Base-by-base conservation (phyloP, 805 yeast species). In the Isabelozyma rhagii region DNA sequence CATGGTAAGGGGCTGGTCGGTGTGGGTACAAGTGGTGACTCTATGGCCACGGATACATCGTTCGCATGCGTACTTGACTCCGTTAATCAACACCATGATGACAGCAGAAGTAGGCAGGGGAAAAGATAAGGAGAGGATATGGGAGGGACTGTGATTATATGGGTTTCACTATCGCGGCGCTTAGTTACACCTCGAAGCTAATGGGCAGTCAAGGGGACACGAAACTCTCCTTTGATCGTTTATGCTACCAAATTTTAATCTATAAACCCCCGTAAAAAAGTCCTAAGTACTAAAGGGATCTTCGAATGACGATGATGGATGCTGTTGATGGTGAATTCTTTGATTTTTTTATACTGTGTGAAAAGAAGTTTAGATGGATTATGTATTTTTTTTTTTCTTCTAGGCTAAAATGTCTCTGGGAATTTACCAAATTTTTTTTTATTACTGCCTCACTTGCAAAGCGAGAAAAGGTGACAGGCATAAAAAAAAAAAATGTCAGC, bases 31-130 rank as follows among this genome's bases (percentile, higher is more conserved):
- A 2, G 96, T 83, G 1, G 97, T 88, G 43, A 93, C 99, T 47
- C 99, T 76, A 63, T 94, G 99, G 42, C 99, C 99, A 52, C 99
- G 79, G 45, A 94, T 92, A 68, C 99, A 93, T 52, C 97, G 75
- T 58, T 91, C 96, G 67, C 99, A 93, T 51, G 99, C 98, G 68
- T 91, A 93, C 64, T 94, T 93, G 55, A 89, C 85, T 39, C 97
- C 98, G 60, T 91, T 89, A 47, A 93, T 84, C 47, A 89, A 75
- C 50, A 93, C 97, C 97, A 92, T 93, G 18, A 55, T 18, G 36
- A 31, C 36, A 10, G 36, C 36, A 5, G 36, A 31, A 31, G n/a
- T 10, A 13, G 36, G 36, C 10, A 31, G 8, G 36, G 10, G 8
- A 29, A 29, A 29, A 4, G 36, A 21, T 21, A 21, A 31, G 36